phyloP scores from a whole-genome alignment of 148 eudicot genomes.

The Oxyria digyna region DNA sequence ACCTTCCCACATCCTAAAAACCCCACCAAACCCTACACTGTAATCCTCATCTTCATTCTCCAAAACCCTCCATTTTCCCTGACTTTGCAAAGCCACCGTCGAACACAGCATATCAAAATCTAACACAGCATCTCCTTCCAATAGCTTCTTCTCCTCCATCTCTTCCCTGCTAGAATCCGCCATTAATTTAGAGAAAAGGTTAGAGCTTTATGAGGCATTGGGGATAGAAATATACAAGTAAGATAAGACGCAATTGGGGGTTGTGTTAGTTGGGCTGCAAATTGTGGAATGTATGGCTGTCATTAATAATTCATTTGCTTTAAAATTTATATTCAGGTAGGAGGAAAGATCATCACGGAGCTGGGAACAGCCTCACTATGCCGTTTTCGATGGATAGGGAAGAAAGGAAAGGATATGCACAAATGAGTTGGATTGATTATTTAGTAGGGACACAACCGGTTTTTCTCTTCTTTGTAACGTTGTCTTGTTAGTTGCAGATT shows the following conservation, averaged over 20 bases:
- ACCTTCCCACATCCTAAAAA: conserved; percentile 98
- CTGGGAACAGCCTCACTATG: not conserved
- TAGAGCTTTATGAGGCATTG: not conserved
- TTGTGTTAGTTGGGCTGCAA: conserved; percentile 1
- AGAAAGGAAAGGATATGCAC: not conserved
- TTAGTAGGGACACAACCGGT: not conserved
- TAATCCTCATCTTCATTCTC: conserved; percentile 22
- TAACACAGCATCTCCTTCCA: conserved; percentile 42
- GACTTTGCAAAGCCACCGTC: conserved; percentile 72
- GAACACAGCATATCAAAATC: conserved; percentile 83
- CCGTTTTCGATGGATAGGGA: not conserved
- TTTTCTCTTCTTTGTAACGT: not conserved
- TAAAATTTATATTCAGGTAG: not conserved
- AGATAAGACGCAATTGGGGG: not conserved
- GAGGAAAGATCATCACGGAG: not conserved
- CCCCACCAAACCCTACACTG: conserved; percentile 26
- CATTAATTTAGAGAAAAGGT: conserved; percentile 24
- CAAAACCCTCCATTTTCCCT: conserved; percentile 58
- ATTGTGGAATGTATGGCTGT: conserved; percentile 4
- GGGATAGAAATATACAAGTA: not conserved
- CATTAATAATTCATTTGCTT: not conserved
- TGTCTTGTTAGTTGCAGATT: not conserved
- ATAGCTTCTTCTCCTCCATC: conserved; percentile 25
- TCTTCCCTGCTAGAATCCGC: conserved; percentile 20
- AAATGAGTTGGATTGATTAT: conserved; percentile 1